Conservation (phyloP, 2,329 filamentous ascomycete genomes). For the Rhynchosporium secalis region DNA sequence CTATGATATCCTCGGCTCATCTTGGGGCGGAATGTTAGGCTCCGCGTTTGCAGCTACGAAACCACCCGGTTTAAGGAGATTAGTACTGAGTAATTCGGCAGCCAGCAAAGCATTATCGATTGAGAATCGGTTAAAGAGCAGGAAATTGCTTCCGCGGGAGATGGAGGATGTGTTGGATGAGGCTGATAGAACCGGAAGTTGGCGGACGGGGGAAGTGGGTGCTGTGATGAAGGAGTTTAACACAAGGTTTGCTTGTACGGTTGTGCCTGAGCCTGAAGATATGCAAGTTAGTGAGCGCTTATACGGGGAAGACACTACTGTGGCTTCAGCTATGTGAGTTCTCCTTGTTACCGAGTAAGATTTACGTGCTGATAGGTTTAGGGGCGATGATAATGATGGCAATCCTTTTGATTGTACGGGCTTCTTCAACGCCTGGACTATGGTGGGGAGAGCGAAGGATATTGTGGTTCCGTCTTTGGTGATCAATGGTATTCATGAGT, state of each 20-base stretch:
- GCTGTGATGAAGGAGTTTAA: slow-evolving; percentile 1
- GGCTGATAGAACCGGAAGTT: slow-evolving; percentile 22
- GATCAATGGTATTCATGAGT: slow-evolving; percentile 45
- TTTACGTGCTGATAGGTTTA: not conserved
- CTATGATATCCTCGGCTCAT: slow-evolving; percentile 50
- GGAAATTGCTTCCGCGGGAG: slow-evolving; percentile 29
- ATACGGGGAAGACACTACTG: slow-evolving; percentile 24
- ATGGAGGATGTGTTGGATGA: slow-evolving; percentile 27
- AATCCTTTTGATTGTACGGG: slow-evolving; percentile 41
- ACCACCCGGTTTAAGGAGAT: slow-evolving; percentile 41
- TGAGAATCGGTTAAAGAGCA: slow-evolving; percentile 29
- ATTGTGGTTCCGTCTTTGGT: slow-evolving; percentile 44
- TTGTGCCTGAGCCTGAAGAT: not conserved
- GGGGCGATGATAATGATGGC: slow-evolving; percentile 13
- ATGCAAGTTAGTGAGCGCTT: not conserved
- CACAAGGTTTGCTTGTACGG: not conserved
- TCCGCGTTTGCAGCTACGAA: slow-evolving; percentile 44
- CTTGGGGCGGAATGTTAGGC: slow-evolving; percentile 55
- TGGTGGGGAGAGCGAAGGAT: slow-evolving; percentile 39
- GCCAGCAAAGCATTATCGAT: slow-evolving; percentile 34
- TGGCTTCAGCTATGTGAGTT: slow-evolving; percentile 33
- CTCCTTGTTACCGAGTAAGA: not conserved
- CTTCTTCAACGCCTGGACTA: slow-evolving; percentile 42
- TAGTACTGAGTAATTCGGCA: slow-evolving; percentile 41
- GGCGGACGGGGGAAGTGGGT: not conserved